A percentile compares a stretch with the other conserved stretches of the same genome.
Conservation (phyloP, 2,329 filamentous ascomycete genomes). For the Graphium sp. region DNA sequence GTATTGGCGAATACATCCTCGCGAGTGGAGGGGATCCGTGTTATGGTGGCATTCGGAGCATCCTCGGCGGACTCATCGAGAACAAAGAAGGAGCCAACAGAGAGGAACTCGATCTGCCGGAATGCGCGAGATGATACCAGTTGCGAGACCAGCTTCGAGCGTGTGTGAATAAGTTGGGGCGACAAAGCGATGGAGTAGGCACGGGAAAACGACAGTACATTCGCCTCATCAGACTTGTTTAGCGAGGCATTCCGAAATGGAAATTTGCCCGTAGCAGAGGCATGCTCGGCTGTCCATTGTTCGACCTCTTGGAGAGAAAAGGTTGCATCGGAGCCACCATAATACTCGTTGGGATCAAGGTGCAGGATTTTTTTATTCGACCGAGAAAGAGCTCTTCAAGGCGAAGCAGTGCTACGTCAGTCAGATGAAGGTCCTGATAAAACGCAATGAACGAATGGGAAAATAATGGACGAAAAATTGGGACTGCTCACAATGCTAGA, state of each 20-base stretch:
- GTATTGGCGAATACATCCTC: slow-evolving; percentile 81
- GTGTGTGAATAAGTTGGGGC: slow-evolving; percentile 73
- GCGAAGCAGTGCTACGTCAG: slow-evolving; percentile 23
- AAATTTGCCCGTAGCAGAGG: slow-evolving; percentile 9
- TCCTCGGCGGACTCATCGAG: slow-evolving; percentile 24
- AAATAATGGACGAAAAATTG: too few relatives aligned
- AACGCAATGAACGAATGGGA: slow-evolving; percentile 1
- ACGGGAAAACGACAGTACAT: slow-evolving; percentile 43
- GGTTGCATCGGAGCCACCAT: slow-evolving; percentile 73
- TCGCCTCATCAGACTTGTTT: slow-evolving; percentile 16
- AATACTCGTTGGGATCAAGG: slow-evolving; percentile 74
- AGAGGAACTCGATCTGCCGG: slow-evolving; percentile 80
- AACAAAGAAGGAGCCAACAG: slow-evolving; percentile 86
- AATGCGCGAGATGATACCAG: slow-evolving; percentile 84
- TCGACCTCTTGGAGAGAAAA: slow-evolving; percentile 71
- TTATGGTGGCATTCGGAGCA: slow-evolving; percentile 23
- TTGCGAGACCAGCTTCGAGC: slow-evolving; percentile 58
- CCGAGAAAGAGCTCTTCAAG: slow-evolving; percentile 70
- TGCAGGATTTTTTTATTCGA: slow-evolving; percentile 86
- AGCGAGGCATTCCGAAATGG: slow-evolving; percentile 19
- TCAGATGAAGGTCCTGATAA: slow-evolving; percentile 11
- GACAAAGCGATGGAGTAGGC: slow-evolving; percentile 72
- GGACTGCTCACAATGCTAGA: slow-evolving; percentile 64
- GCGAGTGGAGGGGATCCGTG: slow-evolving; percentile 69
- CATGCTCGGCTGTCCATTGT: slow-evolving; percentile 34